These are phyloP conservation scores for Russula dissimulans DNA, from an alignment of 768 basidiomycete genomes.

Conservation along the genomic window DNA sequence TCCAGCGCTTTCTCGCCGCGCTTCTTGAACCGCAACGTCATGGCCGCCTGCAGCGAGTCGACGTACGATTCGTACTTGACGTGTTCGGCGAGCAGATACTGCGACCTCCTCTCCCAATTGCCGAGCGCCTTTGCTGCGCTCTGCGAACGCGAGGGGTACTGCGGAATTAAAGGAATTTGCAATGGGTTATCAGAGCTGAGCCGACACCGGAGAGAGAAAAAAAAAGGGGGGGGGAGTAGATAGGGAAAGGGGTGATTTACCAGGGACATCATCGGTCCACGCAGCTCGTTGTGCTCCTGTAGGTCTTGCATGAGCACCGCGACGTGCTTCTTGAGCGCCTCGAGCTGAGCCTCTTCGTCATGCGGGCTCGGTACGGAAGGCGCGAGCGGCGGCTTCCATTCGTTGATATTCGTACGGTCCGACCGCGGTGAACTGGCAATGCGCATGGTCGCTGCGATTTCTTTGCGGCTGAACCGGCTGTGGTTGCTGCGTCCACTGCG, in stretches of 20 bases:
- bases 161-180: background rate
- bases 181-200: background rate
- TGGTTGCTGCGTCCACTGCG: slow-evolving; percentile 67
- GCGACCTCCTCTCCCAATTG: slow-evolving; percentile 92
- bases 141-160: slow-evolving; percentile 75
- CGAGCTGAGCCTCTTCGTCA: slow-evolving; percentile 89
- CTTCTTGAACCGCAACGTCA: slow-evolving; percentile 77
- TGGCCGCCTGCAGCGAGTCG: slow-evolving; percentile 77
- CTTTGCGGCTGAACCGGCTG: slow-evolving; percentile 66
- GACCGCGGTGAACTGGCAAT: slow-evolving; percentile 60
- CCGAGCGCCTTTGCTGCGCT: slow-evolving; percentile 68
- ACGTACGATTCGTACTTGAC: slow-evolving; percentile 96
- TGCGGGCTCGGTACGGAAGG: slow-evolving; percentile 77
- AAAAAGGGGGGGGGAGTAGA: slow-evolving; percentile 7
- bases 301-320: slow-evolving; percentile 66
- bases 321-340: slow-evolving; percentile 80
- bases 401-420: slow-evolving; percentile 73
- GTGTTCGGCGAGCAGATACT: slow-evolving; percentile 82
- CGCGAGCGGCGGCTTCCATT: slow-evolving; percentile 89
- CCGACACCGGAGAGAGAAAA: background rate
- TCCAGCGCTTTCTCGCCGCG: slow-evolving; percentile 82
- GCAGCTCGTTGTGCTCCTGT: slow-evolving; percentile 72
- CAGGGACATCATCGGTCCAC: slow-evolving; percentile 72
- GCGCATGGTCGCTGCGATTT: slow-evolving; percentile 56
- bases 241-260: slow-evolving; percentile 33